phyloP scores from a whole-genome alignment of 2,329 filamentous ascomycete species.

The Fusarium staphyleae region DNA sequence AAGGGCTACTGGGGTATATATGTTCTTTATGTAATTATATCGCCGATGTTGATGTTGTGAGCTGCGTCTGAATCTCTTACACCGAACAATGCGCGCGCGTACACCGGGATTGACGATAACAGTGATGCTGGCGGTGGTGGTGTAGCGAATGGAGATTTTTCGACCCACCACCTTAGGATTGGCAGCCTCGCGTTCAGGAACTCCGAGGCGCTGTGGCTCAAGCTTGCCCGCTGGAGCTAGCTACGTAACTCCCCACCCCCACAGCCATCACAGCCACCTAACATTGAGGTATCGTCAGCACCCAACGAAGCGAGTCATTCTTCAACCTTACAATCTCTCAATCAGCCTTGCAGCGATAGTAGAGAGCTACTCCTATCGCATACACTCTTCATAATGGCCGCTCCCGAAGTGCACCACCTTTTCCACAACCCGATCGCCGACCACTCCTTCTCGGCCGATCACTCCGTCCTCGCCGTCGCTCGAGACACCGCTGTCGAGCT shows the following conservation, averaged over 20 bases:
- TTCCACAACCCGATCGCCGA: conserved; percentile 97
- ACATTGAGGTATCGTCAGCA: conserved; percentile 30
- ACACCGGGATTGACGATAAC: conserved; percentile 16
- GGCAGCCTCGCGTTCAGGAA: conserved; percentile 33
- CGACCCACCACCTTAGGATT: conserved; percentile 22
- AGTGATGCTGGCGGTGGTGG: conserved; percentile 24
- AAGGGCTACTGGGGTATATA: not conserved
- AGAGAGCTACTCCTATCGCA: conserved; percentile 78
- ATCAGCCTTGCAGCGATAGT: conserved; percentile 70
- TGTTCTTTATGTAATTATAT: not conserved
- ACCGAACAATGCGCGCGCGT: conserved; percentile 13
- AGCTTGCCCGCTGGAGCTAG: conserved; percentile 35
- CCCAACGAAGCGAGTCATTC: conserved; percentile 23
- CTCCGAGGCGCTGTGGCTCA: conserved; percentile 32
- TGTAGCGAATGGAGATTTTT: conserved; percentile 43
- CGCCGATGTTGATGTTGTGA: conserved; percentile 2
- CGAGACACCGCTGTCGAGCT: conserved; percentile 91
- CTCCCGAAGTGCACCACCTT: conserved; percentile 92
- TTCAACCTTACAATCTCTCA: conserved; percentile 26
- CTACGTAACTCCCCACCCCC: conserved; percentile 42
- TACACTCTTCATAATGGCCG: conserved; percentile 67
- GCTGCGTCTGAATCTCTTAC: not conserved
- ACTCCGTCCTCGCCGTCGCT: conserved; percentile 85
- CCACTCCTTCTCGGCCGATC: conserved; percentile 97
- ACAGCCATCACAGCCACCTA: conserved; percentile 33